Base-by-base conservation (phyloP, 2,329 filamentous ascomycete species). In the Clonostachys byssicola region DNA sequence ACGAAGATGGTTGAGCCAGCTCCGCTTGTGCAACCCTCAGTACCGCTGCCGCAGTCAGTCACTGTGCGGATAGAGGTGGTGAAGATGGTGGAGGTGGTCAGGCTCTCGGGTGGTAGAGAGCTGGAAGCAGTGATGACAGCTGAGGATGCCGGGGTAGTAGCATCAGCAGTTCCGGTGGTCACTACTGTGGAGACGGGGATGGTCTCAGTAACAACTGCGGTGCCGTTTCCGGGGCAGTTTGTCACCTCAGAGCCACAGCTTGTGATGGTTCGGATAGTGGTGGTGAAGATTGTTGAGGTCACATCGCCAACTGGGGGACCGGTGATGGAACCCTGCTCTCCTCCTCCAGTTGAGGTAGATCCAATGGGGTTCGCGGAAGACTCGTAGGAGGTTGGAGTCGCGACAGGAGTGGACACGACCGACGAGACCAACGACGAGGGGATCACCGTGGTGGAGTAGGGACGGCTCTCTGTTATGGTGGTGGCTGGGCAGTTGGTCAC, bases 401-500 rank as follows among this genome's bases (percentile, higher is more conserved):
- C 23, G 9, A 30, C 23, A 9, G 23, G 23, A 30, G 23, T 30
- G 9, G 23, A 30, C 23, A 30, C 23, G 23, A 30, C 10, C 9
- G 23, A 30, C 23, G 23, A 30, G 23, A 30, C 23, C 23, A 30
- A 30, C 23, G 23, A 30, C 23, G 23, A 30, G 9, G 23, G 23
- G 23, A 30, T 30, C 23, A 70, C 49, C 45, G 66, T 70, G 63
- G 66, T 71, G 49, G 66, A 66, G 57, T 66, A 53, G 46, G 63
- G 58, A 47, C 66, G 46, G 50, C 64, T 65, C 61, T 66, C 60
- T 45, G 68, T 71, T 46, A 65, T 49, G 49, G 64, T 55, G 49
- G 62, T 68, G 35, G 65, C 64, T 50, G 77, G 78, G 77, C 84
- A 87, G 80, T 86, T 60, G 64, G 78, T 76, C 60, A 85, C 80